Evolutionary conservation across 768 basidiomycete species (phyloP).

Genomic region (Infundibulicybe gibba): DNA sequence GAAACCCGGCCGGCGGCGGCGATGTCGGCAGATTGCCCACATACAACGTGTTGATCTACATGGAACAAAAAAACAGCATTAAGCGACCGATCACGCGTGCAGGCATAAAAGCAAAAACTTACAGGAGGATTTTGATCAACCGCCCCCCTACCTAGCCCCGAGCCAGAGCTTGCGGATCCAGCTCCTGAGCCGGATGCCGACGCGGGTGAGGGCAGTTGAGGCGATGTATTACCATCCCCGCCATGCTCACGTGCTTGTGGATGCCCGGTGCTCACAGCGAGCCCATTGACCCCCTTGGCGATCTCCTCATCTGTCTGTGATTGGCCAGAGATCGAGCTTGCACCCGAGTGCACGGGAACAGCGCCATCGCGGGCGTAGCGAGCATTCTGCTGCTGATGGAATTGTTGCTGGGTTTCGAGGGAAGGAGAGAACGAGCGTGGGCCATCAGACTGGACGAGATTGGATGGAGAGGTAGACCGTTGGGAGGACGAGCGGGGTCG

Average conservation of each 20-base stretch:
- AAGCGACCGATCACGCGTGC: no score
- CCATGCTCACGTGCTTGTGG: no score
- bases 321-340: conserved; percentile 19
- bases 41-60: conserved; percentile 93
- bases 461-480: conserved; percentile 28
- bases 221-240: conserved; percentile 52
- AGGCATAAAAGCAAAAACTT: conserved; percentile 21
- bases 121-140: conserved; percentile 94
- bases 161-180: conserved; percentile 33
- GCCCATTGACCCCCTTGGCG: conserved; percentile 38
- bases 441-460: neutral
- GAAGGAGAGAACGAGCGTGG: conserved; percentile 4
- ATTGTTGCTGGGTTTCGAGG: conserved; percentile 10
- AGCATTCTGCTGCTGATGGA: conserved; percentile 6
- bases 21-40: conserved; percentile 95
- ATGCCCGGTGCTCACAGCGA: conserved; percentile 48
- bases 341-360: conserved; percentile 17
- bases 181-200: conserved; percentile 28
- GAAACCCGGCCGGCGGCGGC: conserved; percentile 64
- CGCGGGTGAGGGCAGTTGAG: conserved; percentile 74
- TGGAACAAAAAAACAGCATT: conserved; percentile 2
- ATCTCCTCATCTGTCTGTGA: conserved; percentile 24
- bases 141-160: conserved; percentile 38
- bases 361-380: conserved; percentile 3
- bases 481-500: conserved; percentile 24